Evolutionary conservation across 352 stramenopile species (phyloP), one percentile per base, ranked within the genome.

Genomic region (Pythium rishiriense): DNA sequence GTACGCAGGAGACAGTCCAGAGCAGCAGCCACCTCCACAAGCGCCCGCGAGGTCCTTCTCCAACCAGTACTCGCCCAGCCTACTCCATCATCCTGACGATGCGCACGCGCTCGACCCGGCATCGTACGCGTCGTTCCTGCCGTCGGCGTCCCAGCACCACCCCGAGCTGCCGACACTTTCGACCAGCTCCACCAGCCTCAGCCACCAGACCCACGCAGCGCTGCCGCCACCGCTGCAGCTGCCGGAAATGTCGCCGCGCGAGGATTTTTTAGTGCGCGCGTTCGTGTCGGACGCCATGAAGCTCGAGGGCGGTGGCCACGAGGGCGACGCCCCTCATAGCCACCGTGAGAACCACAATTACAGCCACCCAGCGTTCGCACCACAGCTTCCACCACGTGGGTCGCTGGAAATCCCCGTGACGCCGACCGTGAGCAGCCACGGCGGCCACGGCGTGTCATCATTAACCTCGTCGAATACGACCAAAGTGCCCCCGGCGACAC

Each of bases 241-340:
- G 3, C 69, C 63, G 21, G 75, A 88, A n/a, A 85, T 72, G 24
- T 88, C 81, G 33, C 83, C 83, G 15, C 75, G 83, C 0, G 83
- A 91, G 65, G 81, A 88, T 37, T 87, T 78, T 52, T 74, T 91
- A 31, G 72, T 91, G n/a, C 83, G 83, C 4, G 83, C 83, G 7
- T 91, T 91, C 54, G 77, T 83, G 10, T 80, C 82, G 4, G 69
- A 69, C 31, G 70, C 76, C 1, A 81, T 91, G 55, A 85, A 81
- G 56, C 54, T 91, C 17, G 66, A 78, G 45, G 52, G 52, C 11
- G 49, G 43, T 21, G 50, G 58, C 19, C 24, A 62, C 26, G 60
- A 55, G 14, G 42, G 39, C 21, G 37, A 33, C 24, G 11, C 10
- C 9, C 31, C 25, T 19, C 22, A 37, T 26, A 52, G 19, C 48